Evolutionary conservation across 2,329 filamentous ascomycete genomes (phyloP).

Genomic region (Camillea tinctor): DNA sequence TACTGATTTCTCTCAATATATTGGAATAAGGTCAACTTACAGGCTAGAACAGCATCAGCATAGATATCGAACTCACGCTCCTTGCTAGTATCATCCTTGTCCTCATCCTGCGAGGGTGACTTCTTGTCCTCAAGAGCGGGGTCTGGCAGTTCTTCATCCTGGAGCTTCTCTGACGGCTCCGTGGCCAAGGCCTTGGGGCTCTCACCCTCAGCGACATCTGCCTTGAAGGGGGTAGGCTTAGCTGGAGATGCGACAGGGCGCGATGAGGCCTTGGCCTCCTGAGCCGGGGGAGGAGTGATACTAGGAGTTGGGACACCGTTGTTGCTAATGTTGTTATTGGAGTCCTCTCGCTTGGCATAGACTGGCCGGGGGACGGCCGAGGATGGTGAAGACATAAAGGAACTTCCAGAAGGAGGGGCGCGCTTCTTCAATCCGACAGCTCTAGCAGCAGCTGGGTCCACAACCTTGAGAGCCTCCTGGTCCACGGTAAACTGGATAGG

Average conservation of each 20-base stretch:
- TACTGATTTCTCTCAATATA: not conserved
- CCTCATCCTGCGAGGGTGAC: conserved; percentile 63
- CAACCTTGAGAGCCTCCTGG: conserved; percentile 87
- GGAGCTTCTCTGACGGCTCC: conserved; percentile 63
- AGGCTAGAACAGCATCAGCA: conserved; percentile 85
- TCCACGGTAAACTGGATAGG: conserved; percentile 99
- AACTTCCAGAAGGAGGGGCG: conserved; percentile 52
- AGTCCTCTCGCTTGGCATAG: conserved; percentile 57
- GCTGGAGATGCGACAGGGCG: conserved; percentile 56
- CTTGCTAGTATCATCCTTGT: conserved; percentile 67
- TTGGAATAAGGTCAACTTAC: conserved; percentile 50
- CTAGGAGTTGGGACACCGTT: conserved; percentile 70
- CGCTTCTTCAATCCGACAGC: conserved; percentile 67
- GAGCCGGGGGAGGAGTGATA: conserved; percentile 59
- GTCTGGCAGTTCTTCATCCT: conserved; percentile 64
- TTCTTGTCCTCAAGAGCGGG: conserved; percentile 52
- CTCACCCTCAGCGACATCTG: conserved; percentile 73
- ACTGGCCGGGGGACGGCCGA: conserved; percentile 65
- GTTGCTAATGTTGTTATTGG: conserved; percentile 33
- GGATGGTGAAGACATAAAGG: conserved; percentile 56
- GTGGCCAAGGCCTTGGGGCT: conserved; percentile 76
- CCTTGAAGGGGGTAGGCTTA: conserved; percentile 69
- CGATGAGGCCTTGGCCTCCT: conserved; percentile 37
- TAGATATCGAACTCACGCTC: conserved; percentile 90
- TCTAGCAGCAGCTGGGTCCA: conserved; percentile 75